A percentile compares a stretch with the other conserved stretches of the same genome.
These are phyloP conservation scores for Vigna radiata DNA, from an alignment of 306 rosid genomes.

Conservation along the genomic window DNA sequence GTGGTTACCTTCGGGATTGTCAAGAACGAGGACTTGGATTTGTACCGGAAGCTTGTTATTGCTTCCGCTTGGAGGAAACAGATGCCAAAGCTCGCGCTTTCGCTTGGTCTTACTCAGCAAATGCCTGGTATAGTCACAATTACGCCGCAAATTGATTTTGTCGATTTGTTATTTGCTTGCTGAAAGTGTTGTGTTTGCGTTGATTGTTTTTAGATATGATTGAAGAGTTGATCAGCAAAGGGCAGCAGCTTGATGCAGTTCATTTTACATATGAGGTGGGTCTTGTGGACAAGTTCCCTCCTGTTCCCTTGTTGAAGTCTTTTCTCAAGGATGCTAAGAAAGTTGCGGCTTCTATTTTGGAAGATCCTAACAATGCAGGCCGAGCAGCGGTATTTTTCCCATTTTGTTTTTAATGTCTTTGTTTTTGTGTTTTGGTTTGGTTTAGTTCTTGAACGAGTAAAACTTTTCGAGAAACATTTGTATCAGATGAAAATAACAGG, in stretches of 20 bases:
- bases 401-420: neutral
- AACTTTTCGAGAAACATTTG: too few relatives aligned
- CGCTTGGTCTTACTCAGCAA: conserved; percentile 84
- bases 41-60: conserved; percentile 90
- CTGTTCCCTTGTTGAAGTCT: conserved; percentile 89
- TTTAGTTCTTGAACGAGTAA: neutral
- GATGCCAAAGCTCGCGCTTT: conserved; percentile 97
- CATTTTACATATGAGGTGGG: conserved; percentile 96
- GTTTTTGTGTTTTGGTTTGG: neutral
- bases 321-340: conserved; percentile 94
- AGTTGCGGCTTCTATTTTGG: conserved; percentile 86
- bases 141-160: neutral
- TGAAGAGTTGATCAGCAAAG: conserved; percentile 88
- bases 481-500: neutral
- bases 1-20: conserved; percentile 97
- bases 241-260: conserved; percentile 99
- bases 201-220: conserved; percentile 71
- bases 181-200: neutral
- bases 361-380: conserved; percentile 89
- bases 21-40: conserved; percentile 65
- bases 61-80: conserved; percentile 98
- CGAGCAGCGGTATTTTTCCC: conserved; percentile 79
- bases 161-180: neutral
- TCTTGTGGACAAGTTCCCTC: conserved; percentile 82
- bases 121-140: conserved; percentile 71